phyloP scores from a whole-genome alignment of 495 filamentous ascomycete genomes.

The Mytilinidion resinicola region DNA sequence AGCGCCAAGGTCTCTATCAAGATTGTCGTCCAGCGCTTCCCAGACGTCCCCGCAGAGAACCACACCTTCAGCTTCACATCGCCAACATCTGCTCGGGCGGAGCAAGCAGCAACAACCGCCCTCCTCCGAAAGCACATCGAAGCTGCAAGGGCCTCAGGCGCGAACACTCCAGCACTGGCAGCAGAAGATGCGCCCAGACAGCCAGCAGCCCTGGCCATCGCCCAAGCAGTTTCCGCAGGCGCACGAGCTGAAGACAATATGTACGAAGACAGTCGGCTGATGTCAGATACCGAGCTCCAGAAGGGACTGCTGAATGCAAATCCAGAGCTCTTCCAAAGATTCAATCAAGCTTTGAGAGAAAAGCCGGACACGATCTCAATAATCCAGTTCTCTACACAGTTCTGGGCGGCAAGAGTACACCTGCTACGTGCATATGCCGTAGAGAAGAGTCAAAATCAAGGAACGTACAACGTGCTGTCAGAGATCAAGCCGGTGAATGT shows the following conservation, averaged over 20 bases:
- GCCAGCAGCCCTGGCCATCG: slow-evolving; percentile 54
- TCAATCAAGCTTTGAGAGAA: slow-evolving; percentile 67
- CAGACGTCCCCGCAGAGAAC: slow-evolving; percentile 50
- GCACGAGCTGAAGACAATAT: slow-evolving; percentile 46
- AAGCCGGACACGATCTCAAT: slow-evolving; percentile 76
- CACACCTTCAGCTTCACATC: slow-evolving; percentile 88
- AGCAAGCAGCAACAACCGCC: slow-evolving; percentile 80
- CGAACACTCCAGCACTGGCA: slow-evolving; percentile 30
- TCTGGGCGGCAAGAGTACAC: slow-evolving; percentile 83
- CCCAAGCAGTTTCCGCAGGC: slow-evolving; percentile 46
- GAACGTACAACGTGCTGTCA: slow-evolving; percentile 87
- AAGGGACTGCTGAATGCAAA: slow-evolving; percentile 76
- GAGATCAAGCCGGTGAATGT: slow-evolving; percentile 77
- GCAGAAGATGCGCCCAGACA: slow-evolving; percentile 40
- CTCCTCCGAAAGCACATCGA: slow-evolving; percentile 70
- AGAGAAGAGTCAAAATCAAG: slow-evolving; percentile 74
- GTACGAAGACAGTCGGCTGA: slow-evolving; percentile 72
- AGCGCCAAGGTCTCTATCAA: slow-evolving; percentile 85
- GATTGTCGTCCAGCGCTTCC: slow-evolving; percentile 63
- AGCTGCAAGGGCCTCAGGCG: slow-evolving; percentile 52
- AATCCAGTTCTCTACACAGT: slow-evolving; percentile 74
- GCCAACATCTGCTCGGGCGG: slow-evolving; percentile 61
- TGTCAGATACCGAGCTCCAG: slow-evolving; percentile 69
- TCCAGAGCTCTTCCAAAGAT: slow-evolving; percentile 64
- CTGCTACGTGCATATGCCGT: slow-evolving; percentile 85